These are phyloP conservation scores for Penicillium simplicissimum DNA, from an alignment of 495 filamentous ascomycete species.

Conservation along the genomic window DNA sequence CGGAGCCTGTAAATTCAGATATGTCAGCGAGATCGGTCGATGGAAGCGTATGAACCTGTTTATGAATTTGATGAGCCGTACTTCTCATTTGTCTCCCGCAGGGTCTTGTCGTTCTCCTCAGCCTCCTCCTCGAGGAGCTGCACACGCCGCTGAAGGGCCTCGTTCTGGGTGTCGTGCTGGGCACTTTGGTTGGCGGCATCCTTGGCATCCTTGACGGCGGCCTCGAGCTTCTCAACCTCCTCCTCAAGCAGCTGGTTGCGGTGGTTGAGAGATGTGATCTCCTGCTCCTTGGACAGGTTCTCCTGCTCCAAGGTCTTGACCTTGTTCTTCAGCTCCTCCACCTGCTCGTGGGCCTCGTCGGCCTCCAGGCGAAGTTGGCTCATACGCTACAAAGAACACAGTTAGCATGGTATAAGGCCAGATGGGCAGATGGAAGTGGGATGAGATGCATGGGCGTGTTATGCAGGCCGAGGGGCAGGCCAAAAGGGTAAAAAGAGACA, in stretches of 20 bases:
- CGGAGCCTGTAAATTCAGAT: conserved; percentile 66
- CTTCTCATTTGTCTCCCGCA: conserved; percentile 98
- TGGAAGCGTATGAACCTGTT: background rate
- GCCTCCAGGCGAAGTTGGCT: conserved; percentile 87
- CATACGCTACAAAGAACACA: conserved; percentile 71
- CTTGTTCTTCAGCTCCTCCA: conserved; percentile 81
- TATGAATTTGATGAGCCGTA: conserved; percentile 46
- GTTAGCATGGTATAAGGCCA: conserved; percentile 22
- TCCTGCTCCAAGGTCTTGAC: conserved; percentile 93
- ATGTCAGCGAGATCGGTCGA: conserved; percentile 20
- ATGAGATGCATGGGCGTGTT: conserved; percentile 18
- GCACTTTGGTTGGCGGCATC: conserved; percentile 69
- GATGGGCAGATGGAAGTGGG: background rate
- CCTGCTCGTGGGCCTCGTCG: conserved; percentile 73
- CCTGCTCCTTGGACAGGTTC: conserved; percentile 94
- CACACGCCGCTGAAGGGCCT: conserved; percentile 84
- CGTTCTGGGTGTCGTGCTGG: conserved; percentile 79
- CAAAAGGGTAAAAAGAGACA: conserved; percentile 19
- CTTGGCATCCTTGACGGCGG: conserved; percentile 74
- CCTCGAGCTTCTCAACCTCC: conserved; percentile 89
- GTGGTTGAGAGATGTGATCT: conserved; percentile 92
- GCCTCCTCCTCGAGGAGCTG: conserved; percentile 97
- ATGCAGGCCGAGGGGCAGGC: conserved; percentile 20
- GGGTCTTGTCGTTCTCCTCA: conserved; percentile 89
- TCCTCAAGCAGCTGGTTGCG: conserved; percentile 84